Evolutionary conservation across 306 rosid genomes (phyloP), one percentile per base, ranked within the genome.

Genomic region (Cicer cuneatum): DNA sequence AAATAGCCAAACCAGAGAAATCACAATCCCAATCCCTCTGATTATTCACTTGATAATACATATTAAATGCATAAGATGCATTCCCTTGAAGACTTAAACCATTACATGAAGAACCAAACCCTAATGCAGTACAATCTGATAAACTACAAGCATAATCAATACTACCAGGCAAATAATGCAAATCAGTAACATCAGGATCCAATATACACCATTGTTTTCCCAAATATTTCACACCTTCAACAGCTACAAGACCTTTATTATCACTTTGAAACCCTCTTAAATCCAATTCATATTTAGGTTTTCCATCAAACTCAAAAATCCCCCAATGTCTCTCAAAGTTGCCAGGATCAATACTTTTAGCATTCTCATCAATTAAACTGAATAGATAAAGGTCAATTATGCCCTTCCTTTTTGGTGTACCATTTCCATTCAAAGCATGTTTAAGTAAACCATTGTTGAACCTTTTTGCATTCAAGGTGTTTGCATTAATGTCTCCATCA

Each of bases 281-380:
- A 66, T 94, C 96, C 9, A 94, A 46, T 43, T 85, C 92, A 61
- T 91, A 94, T 49, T 94, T 94, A 33, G 98, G 97, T 73, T 92
- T 92, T 14, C 97, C 98, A 76, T 94, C 98, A 71, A 78, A 94
- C 85, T 92, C 96, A 10, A 87, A 90, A 11, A 94, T 14, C 37
- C 98, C 97, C 98, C 98, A 94, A 40, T 94, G 98, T 83, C 98
- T 85, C 74, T 91, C 94, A 43, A 91, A 89, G 75, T 89, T 87
- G 51, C 97, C 94, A 1, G 94, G 97, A 46, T 81, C 86, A 48
- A 87, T 75, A 68, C 92, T 89, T 67, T 91, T 89, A 10, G 85
- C 84, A 73, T 91, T 86, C 82, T 91, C 97, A 59, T 91, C 97
- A 12, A 91, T 84, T 68, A 91, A 85, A 65, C 94, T 89, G 54